Base-by-base conservation (phyloP, 2,329 filamentous ascomycete genomes). In the Exophiala oligosperma region DNA sequence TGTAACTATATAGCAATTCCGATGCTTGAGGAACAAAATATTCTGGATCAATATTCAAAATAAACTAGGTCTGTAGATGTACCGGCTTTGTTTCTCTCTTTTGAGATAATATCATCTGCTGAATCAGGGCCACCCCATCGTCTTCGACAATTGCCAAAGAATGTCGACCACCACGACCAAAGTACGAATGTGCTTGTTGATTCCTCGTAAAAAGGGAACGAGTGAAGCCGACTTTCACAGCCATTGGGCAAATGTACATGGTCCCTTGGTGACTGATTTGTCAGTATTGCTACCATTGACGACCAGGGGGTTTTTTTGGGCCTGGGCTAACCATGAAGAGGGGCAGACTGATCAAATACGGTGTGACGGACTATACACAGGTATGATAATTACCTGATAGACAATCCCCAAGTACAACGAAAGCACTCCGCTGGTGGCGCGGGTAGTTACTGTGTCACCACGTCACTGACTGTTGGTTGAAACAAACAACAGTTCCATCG, bases 121-220 rank as follows among this genome's bases (percentile, higher is more conserved):
- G 32, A 17, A 17, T 7, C 26, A 28, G 7, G 26, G 7, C 26
- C 26, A 28, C 26, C 26, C 26, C 7, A 28, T 28, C 26, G 7
- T 28, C 26, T 28, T 28, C 26, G 26, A 28, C 26, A 28, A 7
- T 17, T 17, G 7, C 26, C 26, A 28, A 7, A 28, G 7, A 28
- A 28, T 7, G 26, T 4, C 44, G 50, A 43, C 56, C 6, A 41
- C 50, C 4, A 17, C 43, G 8, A 24, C n/a, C 17, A 53, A 54
- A 21, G 12, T 55, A 8, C 51, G 28, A 11, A 14, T 59, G 26
- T 54, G 43, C 28, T 21, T 59, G 21, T 49, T 59, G 23, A 47
- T 59, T 28, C 56, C 56, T 23, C 52, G 56, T n/a, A 55, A 54
- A 51, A 59, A 59, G 46, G 56, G 56, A 9, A 38, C 55, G 37